Evolutionary conservation across 2,329 filamentous ascomycete genomes (phyloP).

Genomic region (Pseudodiploospora longispora): DNA sequence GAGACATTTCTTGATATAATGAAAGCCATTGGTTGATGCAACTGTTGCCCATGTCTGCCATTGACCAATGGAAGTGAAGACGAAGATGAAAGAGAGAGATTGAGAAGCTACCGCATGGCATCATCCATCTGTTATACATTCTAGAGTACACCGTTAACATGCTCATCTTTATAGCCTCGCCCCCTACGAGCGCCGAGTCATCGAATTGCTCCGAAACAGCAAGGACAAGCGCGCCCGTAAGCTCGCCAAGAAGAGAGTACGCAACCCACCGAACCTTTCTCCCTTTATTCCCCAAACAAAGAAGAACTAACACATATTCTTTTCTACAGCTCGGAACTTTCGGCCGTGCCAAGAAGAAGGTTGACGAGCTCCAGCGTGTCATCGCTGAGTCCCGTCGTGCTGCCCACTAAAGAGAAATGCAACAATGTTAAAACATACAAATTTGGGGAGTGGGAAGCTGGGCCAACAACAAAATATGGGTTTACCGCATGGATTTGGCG

Average conservation of each 20-base stretch:
- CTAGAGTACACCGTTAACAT: too few relatives aligned
- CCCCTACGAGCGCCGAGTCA: constrained; percentile 96
- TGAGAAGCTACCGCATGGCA: too few relatives aligned
- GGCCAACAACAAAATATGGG: constrained; percentile 6
- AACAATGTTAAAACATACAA: not conserved
- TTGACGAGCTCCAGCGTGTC: constrained; percentile 96
- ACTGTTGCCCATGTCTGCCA: too few relatives aligned
- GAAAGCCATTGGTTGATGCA: too few relatives aligned
- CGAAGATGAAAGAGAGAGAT: too few relatives aligned
- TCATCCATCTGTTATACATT: too few relatives aligned
- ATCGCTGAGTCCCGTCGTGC: constrained; percentile 85
- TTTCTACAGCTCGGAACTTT: constrained; percentile 81
- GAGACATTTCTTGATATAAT: too few relatives aligned
- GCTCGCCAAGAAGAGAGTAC: constrained; percentile 97
- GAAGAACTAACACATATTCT: constrained; percentile 15
- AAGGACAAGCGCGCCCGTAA: constrained; percentile 99
- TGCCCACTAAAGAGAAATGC: constrained; percentile 42
- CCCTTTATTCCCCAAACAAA: not conserved
- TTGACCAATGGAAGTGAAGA: too few relatives aligned
- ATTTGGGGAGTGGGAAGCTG: not conserved
- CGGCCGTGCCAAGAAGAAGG: constrained; percentile 98
- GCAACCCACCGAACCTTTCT: constrained; percentile 27
- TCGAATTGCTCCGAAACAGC: constrained; percentile 97
- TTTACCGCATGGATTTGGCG: constrained; percentile 28
- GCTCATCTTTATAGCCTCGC: constrained; percentile 51